A percentile compares a stretch with the other conserved stretches of the same genome.
Evolutionary conservation across 108 stramenopile species (phyloP).

Genomic region (Skeletonema costatum): DNA sequence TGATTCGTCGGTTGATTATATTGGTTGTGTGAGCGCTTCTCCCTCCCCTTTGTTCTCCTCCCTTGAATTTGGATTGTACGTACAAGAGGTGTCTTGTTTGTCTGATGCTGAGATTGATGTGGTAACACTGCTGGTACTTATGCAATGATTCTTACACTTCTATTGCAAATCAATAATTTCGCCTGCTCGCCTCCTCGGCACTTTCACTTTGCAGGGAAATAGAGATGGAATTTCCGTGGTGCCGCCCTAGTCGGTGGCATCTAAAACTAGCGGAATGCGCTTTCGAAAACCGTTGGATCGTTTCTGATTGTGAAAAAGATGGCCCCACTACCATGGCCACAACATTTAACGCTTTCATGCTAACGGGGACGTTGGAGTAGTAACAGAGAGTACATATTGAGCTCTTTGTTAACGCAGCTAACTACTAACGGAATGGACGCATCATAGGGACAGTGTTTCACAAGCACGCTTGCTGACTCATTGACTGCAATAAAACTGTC

Average conservation of each 20-base stretch:
- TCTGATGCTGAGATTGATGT: not conserved
- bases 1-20: not conserved
- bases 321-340: too few species aligned
- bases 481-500: too few species aligned
- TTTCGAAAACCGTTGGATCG: not conserved
- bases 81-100: not conserved
- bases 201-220: not conserved
- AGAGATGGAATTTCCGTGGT: constrained; percentile 11
- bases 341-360: too few species aligned
- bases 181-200: too few species aligned
- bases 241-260: constrained; percentile 13
- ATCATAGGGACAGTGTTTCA: too few species aligned
- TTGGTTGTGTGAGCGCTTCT: not conserved
- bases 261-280: not conserved
- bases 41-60: too few species aligned
- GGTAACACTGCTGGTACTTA: not conserved
- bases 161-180: not conserved
- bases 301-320: not conserved
- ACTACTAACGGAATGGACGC: too few species aligned
- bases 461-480: too few species aligned
- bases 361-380: too few species aligned
- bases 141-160: not conserved
- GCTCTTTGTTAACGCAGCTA: too few species aligned
- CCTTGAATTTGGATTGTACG: not conserved
- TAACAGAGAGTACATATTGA: too few species aligned